Conservation (phyloP, 768 basidiomycete genomes). For the Amanita phalloides region DNA sequence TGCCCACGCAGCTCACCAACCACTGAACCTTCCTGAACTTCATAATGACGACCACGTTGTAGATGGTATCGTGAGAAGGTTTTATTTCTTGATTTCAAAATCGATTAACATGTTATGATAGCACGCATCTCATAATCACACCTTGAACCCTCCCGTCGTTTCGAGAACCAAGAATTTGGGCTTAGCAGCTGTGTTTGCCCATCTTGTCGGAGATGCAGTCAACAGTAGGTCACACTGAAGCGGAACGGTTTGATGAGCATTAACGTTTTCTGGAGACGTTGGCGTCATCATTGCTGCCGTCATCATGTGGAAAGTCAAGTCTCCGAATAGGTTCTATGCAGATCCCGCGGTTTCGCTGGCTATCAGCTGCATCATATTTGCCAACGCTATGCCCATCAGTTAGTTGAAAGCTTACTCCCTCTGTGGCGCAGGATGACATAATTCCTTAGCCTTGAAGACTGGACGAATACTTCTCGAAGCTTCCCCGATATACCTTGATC, state of each 20-base stretch:
- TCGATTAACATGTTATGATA: conserved; percentile 9
- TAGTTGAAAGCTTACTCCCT: conserved; percentile 7
- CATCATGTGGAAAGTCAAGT: conserved; percentile 36
- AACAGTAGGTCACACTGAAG: conserved; percentile 27
- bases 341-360: conserved; percentile 41
- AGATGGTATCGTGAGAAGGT: conserved; percentile 7
- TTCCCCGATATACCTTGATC: conserved; percentile 36
- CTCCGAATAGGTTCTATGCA: conserved; percentile 38
- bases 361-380: conserved; percentile 43
- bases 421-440: neutral
- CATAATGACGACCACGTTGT: conserved; percentile 8
- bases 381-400: conserved; percentile 43
- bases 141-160: conserved; percentile 23
- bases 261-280: conserved; percentile 24
- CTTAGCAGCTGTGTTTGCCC: conserved; percentile 35
- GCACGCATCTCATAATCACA: conserved; percentile 43
- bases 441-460: conserved; percentile 27
- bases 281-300: conserved; percentile 42
- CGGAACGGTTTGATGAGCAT: neutral
- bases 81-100: neutral
- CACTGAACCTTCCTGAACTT: conserved; percentile 12
- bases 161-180: conserved; percentile 31
- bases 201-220: conserved; percentile 41
- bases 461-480: conserved; percentile 44
- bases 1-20: neutral